phyloP scores from a whole-genome alignment of 108 stramenopile genomes.

The Nitzschia sp. region DNA sequence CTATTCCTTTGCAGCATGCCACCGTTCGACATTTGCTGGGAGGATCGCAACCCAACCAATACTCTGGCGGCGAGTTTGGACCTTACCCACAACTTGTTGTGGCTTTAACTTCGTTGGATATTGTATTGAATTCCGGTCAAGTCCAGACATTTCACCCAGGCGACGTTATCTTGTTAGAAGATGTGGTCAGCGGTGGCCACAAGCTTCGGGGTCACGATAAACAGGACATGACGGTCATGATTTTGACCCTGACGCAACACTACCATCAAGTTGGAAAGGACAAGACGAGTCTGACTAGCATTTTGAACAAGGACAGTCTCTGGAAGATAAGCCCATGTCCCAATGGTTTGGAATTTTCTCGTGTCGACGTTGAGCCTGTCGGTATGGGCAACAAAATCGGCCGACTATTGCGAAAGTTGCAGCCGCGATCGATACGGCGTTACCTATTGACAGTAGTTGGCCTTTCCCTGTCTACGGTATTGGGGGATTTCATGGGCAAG shows the following conservation, averaged over 20 bases:
- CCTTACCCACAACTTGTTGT: slow-evolving; percentile 48
- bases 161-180: slow-evolving; percentile 54
- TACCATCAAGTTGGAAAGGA: slow-evolving; percentile 57
- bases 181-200: slow-evolving; percentile 52
- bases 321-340: slow-evolving; percentile 34
- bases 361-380: background rate
- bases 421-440: slow-evolving; percentile 9
- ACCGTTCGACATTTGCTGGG: slow-evolving; percentile 49
- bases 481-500: slow-evolving; percentile 50
- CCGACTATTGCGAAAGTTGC: slow-evolving; percentile 7
- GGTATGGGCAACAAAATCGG: background rate
- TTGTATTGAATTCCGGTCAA: slow-evolving; percentile 49
- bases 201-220: slow-evolving; percentile 34
- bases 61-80: slow-evolving; percentile 19
- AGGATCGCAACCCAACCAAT: slow-evolving; percentile 14
- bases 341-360: slow-evolving; percentile 17
- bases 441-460: slow-evolving; percentile 20
- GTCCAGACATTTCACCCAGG: slow-evolving; percentile 39
- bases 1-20: slow-evolving; percentile 40
- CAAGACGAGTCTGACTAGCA: slow-evolving; percentile 22
- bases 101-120: slow-evolving; percentile 34
- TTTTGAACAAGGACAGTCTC: slow-evolving; percentile 18
- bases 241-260: slow-evolving; percentile 46
- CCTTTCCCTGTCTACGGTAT: slow-evolving; percentile 31
- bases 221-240: slow-evolving; percentile 36